Conservation (phyloP, 176 grass and related monocot genomes). For the Avena sativa region DNA sequence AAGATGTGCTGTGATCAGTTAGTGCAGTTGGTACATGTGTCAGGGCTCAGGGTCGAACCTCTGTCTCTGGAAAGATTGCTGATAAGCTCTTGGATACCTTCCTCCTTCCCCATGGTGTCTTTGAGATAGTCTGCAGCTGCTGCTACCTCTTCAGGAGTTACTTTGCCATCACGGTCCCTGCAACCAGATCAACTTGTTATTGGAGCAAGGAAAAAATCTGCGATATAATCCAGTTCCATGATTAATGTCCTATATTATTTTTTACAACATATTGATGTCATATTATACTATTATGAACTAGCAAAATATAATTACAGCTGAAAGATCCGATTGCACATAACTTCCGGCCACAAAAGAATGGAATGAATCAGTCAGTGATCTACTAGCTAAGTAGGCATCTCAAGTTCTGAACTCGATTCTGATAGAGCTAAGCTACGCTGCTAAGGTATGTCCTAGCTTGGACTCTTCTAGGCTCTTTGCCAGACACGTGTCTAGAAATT, state of each 20-base stretch:
- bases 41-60: constrained; percentile 47
- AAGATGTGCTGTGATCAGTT: background rate
- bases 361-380: background rate
- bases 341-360: background rate
- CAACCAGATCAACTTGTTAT: background rate
- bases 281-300: background rate
- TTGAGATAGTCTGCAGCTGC: constrained; percentile 88
- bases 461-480: background rate
- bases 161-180: constrained; percentile 92
- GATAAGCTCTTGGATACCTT: constrained; percentile 84
- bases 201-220: background rate
- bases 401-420: background rate
- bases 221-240: background rate
- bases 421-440: background rate
- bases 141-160: constrained; percentile 93
- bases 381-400: background rate
- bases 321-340: background rate
- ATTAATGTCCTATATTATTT: background rate
- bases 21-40: constrained; percentile 12
- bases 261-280: no score
- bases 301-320: background rate
- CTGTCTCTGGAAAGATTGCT: constrained; percentile 91
- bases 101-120: constrained; percentile 72
- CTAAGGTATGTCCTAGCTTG: background rate
- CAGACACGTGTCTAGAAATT: background rate